Evolutionary conservation across 441 rosid genomes (phyloP).

Genomic region (Pelargonium myrrhifolium): DNA sequence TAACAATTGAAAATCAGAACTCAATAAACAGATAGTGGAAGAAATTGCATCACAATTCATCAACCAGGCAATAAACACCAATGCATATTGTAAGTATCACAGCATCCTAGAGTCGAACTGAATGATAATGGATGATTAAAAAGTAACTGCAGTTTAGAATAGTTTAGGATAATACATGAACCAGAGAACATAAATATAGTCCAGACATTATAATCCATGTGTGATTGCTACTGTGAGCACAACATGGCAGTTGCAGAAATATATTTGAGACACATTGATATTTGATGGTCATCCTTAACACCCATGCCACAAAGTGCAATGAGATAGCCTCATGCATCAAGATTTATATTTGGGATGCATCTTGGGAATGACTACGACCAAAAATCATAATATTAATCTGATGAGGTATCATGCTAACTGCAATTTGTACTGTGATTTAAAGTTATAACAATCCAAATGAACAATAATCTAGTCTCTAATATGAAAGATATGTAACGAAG

Average conservation of each 20-base stretch:
- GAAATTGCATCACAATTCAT: not conserved
- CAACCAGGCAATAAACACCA: not conserved
- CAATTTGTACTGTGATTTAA: too few species aligned
- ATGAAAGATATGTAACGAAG: not conserved
- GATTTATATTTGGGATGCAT: not conserved
- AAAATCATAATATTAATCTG: not conserved
- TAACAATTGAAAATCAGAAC: conserved; percentile 26
- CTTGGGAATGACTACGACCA: not conserved
- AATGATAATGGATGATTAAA: conserved; percentile 1
- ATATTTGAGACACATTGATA: not conserved
- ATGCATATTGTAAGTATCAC: not conserved
- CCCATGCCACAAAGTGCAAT: not conserved
- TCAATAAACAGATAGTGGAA: conserved; percentile 7
- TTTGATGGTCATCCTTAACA: not conserved
- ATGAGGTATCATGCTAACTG: not conserved
- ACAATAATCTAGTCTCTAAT: not conserved
- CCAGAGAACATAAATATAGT: not conserved
- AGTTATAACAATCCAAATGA: not conserved
- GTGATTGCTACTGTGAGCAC: too few species aligned
- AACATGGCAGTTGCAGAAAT: too few species aligned
- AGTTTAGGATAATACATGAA: not conserved
- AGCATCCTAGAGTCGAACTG: conserved; percentile 3
- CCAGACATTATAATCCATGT: not conserved
- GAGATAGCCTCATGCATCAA: not conserved
- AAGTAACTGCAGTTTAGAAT: not conserved